Conservation (phyloP, 2,329 filamentous ascomycete species). For the Aspergillus chevalieri region DNA sequence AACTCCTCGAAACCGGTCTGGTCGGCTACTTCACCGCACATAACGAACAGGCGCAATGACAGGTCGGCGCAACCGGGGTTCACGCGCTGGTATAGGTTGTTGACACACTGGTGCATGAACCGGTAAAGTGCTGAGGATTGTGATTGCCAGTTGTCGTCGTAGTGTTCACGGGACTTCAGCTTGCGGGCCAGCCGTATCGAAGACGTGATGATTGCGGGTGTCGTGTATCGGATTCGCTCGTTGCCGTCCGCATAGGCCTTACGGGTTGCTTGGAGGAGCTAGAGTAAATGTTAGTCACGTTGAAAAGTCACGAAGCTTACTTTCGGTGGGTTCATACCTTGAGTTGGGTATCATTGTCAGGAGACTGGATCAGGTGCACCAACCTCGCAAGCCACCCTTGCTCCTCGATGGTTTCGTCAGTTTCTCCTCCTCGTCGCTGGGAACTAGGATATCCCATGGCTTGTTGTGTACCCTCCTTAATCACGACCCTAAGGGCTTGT, state of each 20-base stretch:
- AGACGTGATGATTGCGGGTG: conserved; percentile 81
- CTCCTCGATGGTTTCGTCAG: conserved; percentile 95
- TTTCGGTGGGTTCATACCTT: conserved; percentile 44
- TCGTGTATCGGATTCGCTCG: conserved; percentile 92
- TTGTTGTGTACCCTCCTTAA: conserved; percentile 83
- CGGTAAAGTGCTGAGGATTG: conserved; percentile 82
- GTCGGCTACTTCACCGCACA: conserved; percentile 87
- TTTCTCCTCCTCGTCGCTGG: conserved; percentile 73
- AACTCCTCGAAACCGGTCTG: conserved; percentile 90
- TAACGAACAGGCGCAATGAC: conserved; percentile 79
- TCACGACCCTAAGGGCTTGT: conserved; percentile 80
- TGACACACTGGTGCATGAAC: conserved; percentile 85
- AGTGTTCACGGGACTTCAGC: conserved; percentile 87
- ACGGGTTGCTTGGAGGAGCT: conserved; percentile 76
- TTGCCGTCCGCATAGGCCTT: conserved; percentile 88
- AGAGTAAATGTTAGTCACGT: conserved; percentile 12
- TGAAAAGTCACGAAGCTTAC: background rate
- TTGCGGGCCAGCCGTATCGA: conserved; percentile 82
- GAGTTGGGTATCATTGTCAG: conserved; percentile 90
- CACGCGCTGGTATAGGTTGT: conserved; percentile 79
- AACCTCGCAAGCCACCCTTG: conserved; percentile 94
- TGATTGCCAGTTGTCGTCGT: conserved; percentile 65
- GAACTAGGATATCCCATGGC: conserved; percentile 75
- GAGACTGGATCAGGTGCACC: conserved; percentile 75
- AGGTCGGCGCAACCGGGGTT: conserved; percentile 78